Percentiles rank a stretch among this genome's conserved stretches.
These are phyloP conservation scores for Suillus hirtellus DNA, from an alignment of 768 basidiomycete species.

Conservation along the genomic window DNA sequence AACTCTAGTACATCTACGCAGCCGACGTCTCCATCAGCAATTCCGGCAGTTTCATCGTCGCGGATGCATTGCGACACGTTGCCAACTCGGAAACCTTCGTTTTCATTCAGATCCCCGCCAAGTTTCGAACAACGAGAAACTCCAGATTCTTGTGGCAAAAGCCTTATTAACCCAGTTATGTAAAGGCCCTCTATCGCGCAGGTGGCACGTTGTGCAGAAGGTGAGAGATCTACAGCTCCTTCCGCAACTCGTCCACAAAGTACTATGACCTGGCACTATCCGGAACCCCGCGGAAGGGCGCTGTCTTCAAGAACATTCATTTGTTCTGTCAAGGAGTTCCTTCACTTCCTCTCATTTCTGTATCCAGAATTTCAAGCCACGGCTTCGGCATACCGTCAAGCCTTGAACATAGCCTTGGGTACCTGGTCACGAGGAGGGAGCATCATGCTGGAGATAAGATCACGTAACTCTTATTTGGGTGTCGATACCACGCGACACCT, in stretches of 20 bases:
- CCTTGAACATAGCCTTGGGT: no score
- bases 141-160: not conserved
- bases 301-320: not conserved
- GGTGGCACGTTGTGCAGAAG: not conserved
- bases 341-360: not conserved
- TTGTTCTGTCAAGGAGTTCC: not conserved
- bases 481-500: not conserved
- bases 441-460: not conserved
- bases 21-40: not conserved
- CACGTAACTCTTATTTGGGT: not conserved
- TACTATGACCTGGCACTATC: not conserved
- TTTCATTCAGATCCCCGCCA: not conserved
- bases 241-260: not conserved
- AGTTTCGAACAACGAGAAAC: not conserved
- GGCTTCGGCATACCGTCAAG: not conserved
- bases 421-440: slow-evolving; percentile 1
- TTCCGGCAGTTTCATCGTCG: not conserved
- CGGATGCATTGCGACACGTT: not conserved
- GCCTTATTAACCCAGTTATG: not conserved
- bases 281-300: not conserved
- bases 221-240: not conserved
- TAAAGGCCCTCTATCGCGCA: not conserved
- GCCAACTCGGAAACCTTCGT: not conserved
- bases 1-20: no score
- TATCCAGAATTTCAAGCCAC: not conserved